Evolutionary conservation across 257 asterid genomes (phyloP).

Genomic region (Plantago ovata): DNA sequence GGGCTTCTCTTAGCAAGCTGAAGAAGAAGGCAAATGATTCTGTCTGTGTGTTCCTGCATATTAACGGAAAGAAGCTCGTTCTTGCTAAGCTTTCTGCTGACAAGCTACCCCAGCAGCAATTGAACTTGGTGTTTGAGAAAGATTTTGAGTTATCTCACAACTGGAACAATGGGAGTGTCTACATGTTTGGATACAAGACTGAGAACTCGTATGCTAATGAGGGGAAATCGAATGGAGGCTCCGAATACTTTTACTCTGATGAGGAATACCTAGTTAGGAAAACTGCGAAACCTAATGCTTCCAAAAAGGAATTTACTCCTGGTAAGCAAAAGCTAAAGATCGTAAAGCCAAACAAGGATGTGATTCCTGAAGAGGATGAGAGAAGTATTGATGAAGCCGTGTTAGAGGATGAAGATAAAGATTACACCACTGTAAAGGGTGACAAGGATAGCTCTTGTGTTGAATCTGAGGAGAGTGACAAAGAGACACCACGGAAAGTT

Average conservation of each 20-base stretch:
- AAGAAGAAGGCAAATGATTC: constrained; percentile 46
- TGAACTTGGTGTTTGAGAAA: constrained; percentile 56
- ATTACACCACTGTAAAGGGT: constrained; percentile 36
- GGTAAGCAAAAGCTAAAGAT: constrained; percentile 56
- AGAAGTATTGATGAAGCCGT: constrained; percentile 29
- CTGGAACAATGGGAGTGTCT: constrained; percentile 71
- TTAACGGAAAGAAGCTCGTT: constrained; percentile 62
- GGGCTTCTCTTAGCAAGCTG: constrained; percentile 70
- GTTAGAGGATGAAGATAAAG: constrained; percentile 32
- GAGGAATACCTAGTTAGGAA: constrained; percentile 40
- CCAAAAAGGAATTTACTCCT: constrained; percentile 35
- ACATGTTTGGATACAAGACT: constrained; percentile 64
- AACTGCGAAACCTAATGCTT: constrained; percentile 28
- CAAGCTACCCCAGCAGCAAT: constrained; percentile 69
- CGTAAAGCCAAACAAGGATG: constrained; percentile 34
- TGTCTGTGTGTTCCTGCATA: constrained; percentile 40
- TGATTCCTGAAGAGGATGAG: constrained; percentile 28
- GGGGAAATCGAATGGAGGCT: constrained; percentile 11
- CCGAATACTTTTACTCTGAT: constrained; percentile 49
- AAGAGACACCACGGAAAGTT: constrained; percentile 84
- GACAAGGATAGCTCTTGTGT: constrained; percentile 47
- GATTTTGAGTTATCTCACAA: constrained; percentile 67
- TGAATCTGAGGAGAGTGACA: constrained; percentile 55
- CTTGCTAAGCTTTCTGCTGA: constrained; percentile 65
- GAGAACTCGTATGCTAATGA: constrained; percentile 43